Base-by-base conservation (phyloP, 2,329 filamentous ascomycete genomes). In the Stachybotrys echinatus region DNA sequence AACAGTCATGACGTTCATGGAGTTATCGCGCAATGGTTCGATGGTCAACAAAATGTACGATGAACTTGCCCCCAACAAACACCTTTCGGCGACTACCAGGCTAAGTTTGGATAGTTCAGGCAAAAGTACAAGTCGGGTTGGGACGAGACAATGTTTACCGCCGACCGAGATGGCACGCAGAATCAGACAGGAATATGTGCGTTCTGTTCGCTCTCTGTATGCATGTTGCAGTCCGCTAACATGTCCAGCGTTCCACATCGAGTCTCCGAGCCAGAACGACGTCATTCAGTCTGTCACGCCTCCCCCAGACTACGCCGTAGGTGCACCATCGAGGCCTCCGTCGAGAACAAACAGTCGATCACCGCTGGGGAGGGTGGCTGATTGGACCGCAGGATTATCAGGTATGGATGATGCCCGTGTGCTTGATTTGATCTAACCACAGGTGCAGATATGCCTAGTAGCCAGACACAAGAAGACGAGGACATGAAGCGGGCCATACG, bases 281-380 rank as follows among this genome's bases (percentile, higher is more conserved):
- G 59, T 74, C 34, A 70, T 77, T 27, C 70, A 74, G 42, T 73
- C 74, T 19, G 63, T 72, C 12, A 68, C 73, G 6, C 69, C 74
- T 31, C 66, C 67, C 2, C 61, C 63, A 12, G 63, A 65, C 43
- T 74, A 74, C 50, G 68, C 67, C 34, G 65, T 66, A 8, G 70
- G 68, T 23, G 75, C 77, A 5, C 79, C 80, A 0, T 84, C 83
- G 18, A 74, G 82, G 50, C 83, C 83, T n/a, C 83, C 83, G 2
- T 85, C 83, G 20, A 71, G 81, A 63, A 72, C 76, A 42, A 79
- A 77, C 52, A 76, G 76, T 54, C 74, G 73, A 58, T 84, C 82
- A 31, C 81, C 82, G 8, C 62, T 83, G 51, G 71, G 74, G 62
- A 77, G 68, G 56, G 66, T 79, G 54, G 66, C 74, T 55, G 75